Evolutionary conservation across 1,284 basidiomycete species (phyloP), one percentile per base, ranked within the genome.

Genomic region (Chalciporus sp.): DNA sequence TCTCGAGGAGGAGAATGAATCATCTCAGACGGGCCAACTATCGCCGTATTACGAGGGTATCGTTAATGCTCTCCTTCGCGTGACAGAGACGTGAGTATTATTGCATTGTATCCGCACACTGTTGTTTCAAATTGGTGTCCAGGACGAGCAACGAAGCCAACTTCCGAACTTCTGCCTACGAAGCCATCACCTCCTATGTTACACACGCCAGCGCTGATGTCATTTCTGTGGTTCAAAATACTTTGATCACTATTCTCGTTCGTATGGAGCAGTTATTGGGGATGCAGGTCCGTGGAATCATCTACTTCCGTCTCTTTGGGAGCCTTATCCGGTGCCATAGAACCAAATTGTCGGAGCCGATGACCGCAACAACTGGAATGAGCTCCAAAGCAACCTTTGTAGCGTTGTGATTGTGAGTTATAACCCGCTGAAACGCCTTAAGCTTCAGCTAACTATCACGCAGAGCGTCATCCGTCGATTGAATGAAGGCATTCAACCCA

Each of bases 351-450:
- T 99, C 43, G 97, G 96, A 49, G 81, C 90, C 42, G 96, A 99
- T 73, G 96, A 99, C 71, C 86, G 94, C 61, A 96, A 96, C 75
- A 99, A 98, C 78, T 98, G 96, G 94, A 96, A 95, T 69, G 96
- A 99, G 72, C 80, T 99, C 41, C 95, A 98, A 73, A 91, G 93
- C 74, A 97, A 96, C 74, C 84, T 98, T 66, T 98, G 95, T 74
- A 89, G 90, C 57, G 91, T 97, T 45, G 79, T 94, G 53, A 90
- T 92, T 51, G 92, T 92, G 65, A 68, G 88, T 2, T 14, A 77
- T 23, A 27, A 27, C 19, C 52, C 42, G 41, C 35, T 43, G 19
- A 31, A 14, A 19, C 19, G 17, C 41, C 26, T 7, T 53, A 27
- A 3, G 41, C 19, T 17, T 55, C 14, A 49, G 35, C 41, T 54